Base-by-base conservation (phyloP, 257 asterid species). In the Rauvolfia tetraphylla region DNA sequence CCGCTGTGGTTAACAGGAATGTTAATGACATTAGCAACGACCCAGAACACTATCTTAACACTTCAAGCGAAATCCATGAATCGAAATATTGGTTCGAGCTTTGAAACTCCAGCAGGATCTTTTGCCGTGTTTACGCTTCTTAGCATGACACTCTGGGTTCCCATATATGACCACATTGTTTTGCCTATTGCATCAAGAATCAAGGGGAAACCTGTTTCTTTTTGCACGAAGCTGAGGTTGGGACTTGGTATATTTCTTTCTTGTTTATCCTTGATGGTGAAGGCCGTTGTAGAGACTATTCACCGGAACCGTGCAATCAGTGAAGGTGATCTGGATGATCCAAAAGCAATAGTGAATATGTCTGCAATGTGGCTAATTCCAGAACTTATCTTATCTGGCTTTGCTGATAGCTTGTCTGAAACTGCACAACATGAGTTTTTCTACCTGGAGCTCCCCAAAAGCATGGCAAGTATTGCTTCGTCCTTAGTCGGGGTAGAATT, bases 311-410 rank as follows among this genome's bases (percentile, higher is more conserved):
- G 44, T 0, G 86, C 85, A 8, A 72, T 79, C 80, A 53, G 27
- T 34, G 78, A 81, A 75, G 84, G 84, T 13, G 63, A 56, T 23
- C 27, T 53, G 10, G 79, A 85, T 57, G 44, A 67, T 70, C 79
- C 80, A 11, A n/a, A 70, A 44, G 73, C 76, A 1, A 27, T 68
- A 10, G 29, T 62, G 3, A 70, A 58, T 38, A 83, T 93, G 86
- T 89, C 96, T 11, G 97, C 94, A 0, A 31, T 90, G 75, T 93
- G 96, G 97, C 81, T 93, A 49, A 71, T 93, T 33, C 97, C 98
- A 0, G 95, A 90, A 49, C 23, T 85, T 20, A 77, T 79, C 74
- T 81, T 93, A 75, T n/a, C 31, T 0, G 98, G 97, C 3, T 81
- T 91, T 11, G 93, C 93, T 0, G 97, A 85, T 81, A 91, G 88